A percentile compares a stretch with the other conserved stretches of the same genome.
Evolutionary conservation across 768 basidiomycete species (phyloP).

Genomic region (Auricularia sp.): DNA sequence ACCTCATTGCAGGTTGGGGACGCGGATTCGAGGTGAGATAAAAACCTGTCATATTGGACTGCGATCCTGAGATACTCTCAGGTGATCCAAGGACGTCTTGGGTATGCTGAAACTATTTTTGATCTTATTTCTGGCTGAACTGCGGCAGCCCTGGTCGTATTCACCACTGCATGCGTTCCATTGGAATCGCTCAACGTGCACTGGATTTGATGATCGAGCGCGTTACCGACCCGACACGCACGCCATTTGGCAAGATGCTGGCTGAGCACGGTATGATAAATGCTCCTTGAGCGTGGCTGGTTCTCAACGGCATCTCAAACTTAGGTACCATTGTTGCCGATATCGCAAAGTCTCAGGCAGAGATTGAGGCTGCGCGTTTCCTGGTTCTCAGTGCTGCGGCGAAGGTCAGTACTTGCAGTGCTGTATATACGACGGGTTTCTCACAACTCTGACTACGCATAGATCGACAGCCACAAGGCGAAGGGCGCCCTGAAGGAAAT

Average conservation of each 20-base stretch:
- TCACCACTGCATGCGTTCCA: slow-evolving; percentile 96
- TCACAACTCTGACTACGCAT: not conserved
- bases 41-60: slow-evolving; percentile 3
- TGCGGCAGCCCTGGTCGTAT: slow-evolving; percentile 75
- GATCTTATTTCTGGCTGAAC: slow-evolving; percentile 4
- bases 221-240: slow-evolving; percentile 83
- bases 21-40: slow-evolving; percentile 74
- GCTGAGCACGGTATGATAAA: slow-evolving; percentile 69
- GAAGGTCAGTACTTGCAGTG: slow-evolving; percentile 37
- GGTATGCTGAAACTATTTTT: slow-evolving; percentile 35
- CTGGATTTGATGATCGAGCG: slow-evolving; percentile 82
- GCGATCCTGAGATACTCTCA: slow-evolving; percentile 16
- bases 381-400: slow-evolving; percentile 88
- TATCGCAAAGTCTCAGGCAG: slow-evolving; percentile 85
- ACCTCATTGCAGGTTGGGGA: slow-evolving; percentile 88
- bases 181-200: slow-evolving; percentile 78
- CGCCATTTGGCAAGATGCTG: slow-evolving; percentile 89
- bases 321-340: slow-evolving; percentile 81
- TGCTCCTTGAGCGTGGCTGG: not conserved
- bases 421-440: not conserved
- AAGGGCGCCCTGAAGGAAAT: slow-evolving; percentile 97
- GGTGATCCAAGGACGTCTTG: slow-evolving; percentile 94
- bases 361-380: slow-evolving; percentile 80
- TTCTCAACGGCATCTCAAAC: not conserved
- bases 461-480: slow-evolving; percentile 86